Evolutionary conservation across 83 land plant genomes (phyloP), one percentile per base, ranked within the genome.

Genomic region (Picea engelmannii): DNA sequence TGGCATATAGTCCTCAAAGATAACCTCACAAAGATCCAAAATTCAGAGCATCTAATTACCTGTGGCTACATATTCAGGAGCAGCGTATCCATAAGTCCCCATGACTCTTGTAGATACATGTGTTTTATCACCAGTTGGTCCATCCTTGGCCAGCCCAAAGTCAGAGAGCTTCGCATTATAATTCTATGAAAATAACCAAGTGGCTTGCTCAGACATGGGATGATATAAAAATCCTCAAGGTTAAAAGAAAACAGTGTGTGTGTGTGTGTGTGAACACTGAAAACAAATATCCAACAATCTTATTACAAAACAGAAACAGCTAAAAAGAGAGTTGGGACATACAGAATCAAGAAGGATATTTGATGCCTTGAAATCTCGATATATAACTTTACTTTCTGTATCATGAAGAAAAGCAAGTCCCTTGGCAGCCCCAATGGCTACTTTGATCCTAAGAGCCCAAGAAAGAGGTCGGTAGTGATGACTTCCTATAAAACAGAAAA

Each of bases 401-500:
- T 89, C 82, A 68, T 91, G 93, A 15, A 91, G 91, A 87, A 89
- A 91, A 24, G 93, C 93, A 81, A 91, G 91, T 40, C 93, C 93
- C 77, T 80, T 91, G 66, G 93, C 93, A 80, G 93, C 93, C 17
- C 93, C 93, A 24, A 87, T 84, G 60, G 93, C 93, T 73, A 91
- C 87, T 80, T 91, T 91, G 70, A 91, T 80, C 13, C 93, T 85
- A 10, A 87, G 82, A 63, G 71, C 87, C 93, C 93, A 91, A 52
- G 93, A 85, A 40, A 91, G 88, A 23, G 93, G 91, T 38, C 89
- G 93, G 84, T 87, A 91, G 81, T 86, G 79, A 8, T 88, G 74
- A 25, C 93, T 88, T 69, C 93, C 93, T 89, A 84, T 24, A 77
- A n/a, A 59, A 83, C 7, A 15, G 35, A 12, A 79, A 80, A 49